These are phyloP conservation scores for Trametes punicea DNA, from an alignment of 768 basidiomycete species.

Conservation along the genomic window DNA sequence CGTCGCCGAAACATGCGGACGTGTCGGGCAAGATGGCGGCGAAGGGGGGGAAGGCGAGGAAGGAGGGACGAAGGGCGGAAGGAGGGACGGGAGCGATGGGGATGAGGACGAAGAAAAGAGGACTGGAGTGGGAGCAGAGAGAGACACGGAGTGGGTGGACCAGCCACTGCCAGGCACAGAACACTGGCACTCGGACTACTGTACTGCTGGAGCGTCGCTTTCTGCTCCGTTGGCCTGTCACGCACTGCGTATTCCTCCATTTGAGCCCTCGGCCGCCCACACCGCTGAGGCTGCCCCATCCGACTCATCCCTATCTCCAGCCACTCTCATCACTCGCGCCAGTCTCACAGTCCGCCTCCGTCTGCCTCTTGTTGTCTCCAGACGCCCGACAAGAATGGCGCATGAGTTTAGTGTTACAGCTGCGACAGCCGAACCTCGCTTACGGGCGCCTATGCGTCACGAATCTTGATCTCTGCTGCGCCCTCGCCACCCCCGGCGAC, in stretches of 20 bases:
- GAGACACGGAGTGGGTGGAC: slow-evolving; percentile 5
- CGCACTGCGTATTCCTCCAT: neutral
- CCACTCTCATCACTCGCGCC: neutral
- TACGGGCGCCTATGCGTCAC: slow-evolving; percentile 3
- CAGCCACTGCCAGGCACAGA: slow-evolving; percentile 14
- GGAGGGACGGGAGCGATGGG: neutral
- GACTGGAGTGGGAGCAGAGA: neutral
- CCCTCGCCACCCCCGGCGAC: neutral
- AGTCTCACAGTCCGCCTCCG: neutral
- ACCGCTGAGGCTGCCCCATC: neutral
- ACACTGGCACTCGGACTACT: too few relatives aligned
- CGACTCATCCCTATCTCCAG: neutral
- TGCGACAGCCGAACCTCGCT: slow-evolving; percentile 10
- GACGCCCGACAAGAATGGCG: too few relatives aligned
- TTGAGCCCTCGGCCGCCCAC: neutral
- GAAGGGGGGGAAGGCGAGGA: slow-evolving; percentile 18
- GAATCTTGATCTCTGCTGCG: slow-evolving; percentile 4
- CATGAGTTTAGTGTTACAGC: too few relatives aligned
- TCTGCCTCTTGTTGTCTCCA: neutral
- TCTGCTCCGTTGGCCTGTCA: too few relatives aligned
- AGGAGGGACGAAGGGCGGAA: slow-evolving; percentile 10
- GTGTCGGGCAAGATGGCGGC: slow-evolving; percentile 19
- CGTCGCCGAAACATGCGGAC: slow-evolving; percentile 43
- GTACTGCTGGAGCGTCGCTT: too few relatives aligned
- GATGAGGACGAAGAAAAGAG: neutral